Percentiles rank a stretch among this genome's conserved stretches.
Evolutionary conservation across 208 protist genomes (phyloP).

Genomic region (Leishmania gerbilli): DNA sequence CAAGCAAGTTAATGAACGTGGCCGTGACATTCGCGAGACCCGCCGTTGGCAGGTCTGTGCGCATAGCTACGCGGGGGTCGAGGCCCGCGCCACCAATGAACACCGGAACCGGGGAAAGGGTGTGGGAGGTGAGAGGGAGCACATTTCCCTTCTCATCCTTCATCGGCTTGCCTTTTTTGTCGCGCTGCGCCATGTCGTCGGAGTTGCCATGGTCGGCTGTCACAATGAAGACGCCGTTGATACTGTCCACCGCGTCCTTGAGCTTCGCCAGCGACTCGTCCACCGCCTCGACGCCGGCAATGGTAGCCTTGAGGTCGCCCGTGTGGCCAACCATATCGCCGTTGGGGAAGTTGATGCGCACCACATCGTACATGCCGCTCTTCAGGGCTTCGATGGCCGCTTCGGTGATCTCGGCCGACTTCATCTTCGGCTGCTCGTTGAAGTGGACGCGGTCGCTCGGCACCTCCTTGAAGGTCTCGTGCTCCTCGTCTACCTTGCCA

Average conservation of each 20-base stretch:
- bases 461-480: slow-evolving; percentile 93
- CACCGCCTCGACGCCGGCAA: slow-evolving; percentile 79
- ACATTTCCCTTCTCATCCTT: slow-evolving; percentile 68
- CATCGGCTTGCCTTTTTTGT: slow-evolving; percentile 92
- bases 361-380: slow-evolving; percentile 89
- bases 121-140: slow-evolving; percentile 93
- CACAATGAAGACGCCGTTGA: slow-evolving; percentile 90
- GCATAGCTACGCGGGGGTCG: slow-evolving; percentile 80
- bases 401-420: slow-evolving; percentile 93
- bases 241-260: slow-evolving; percentile 78
- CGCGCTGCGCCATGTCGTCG: slow-evolving; percentile 94
- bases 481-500: slow-evolving; percentile 87
- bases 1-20: slow-evolving; percentile 95
- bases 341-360: slow-evolving; percentile 96
- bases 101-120: slow-evolving; percentile 91
- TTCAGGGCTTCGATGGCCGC: slow-evolving; percentile 88
- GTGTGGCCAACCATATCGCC: slow-evolving; percentile 97
- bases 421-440: slow-evolving; percentile 95
- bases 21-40: slow-evolving; percentile 94
- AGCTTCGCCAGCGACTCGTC: slow-evolving; percentile 86
- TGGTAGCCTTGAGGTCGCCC: slow-evolving; percentile 88
- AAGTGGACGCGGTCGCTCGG: slow-evolving; percentile 91
- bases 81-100: slow-evolving; percentile 90
- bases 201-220: slow-evolving; percentile 96
- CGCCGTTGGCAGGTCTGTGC: slow-evolving; percentile 79